phyloP scores from a whole-genome alignment of 495 filamentous ascomycete species.

The Sabuloglossum arenarium region DNA sequence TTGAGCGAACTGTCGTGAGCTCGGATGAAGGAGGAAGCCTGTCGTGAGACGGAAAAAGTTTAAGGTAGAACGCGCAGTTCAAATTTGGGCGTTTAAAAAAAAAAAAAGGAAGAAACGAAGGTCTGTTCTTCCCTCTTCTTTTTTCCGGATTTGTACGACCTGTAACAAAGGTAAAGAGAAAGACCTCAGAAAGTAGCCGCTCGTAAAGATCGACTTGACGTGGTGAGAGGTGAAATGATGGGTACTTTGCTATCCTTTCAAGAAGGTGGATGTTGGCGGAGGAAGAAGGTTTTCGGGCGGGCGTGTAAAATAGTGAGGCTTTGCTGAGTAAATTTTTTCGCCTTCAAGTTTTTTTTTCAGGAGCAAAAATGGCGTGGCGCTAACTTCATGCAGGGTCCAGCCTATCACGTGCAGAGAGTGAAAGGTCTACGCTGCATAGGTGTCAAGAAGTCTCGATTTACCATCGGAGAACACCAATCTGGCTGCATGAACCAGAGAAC shows the following conservation, averaged over 20 bases:
- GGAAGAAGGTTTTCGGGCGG: background rate
- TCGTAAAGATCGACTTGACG: conserved; percentile 1
- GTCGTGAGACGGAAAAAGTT: background rate
- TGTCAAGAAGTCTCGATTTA: no score
- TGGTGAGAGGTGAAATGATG: background rate
- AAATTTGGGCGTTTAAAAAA: background rate
- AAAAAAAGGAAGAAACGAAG: background rate
- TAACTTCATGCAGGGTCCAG: conserved; percentile 1
- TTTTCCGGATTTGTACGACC: background rate
- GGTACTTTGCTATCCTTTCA: background rate
- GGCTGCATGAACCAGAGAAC: background rate
- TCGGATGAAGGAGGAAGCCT: background rate
- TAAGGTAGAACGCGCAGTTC: background rate
- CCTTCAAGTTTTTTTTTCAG: background rate
- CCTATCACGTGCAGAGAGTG: background rate
- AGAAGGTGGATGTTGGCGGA: background rate
- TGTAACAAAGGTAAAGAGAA: background rate
- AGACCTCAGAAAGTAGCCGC: conserved; percentile 2
- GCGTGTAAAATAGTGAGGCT: background rate
- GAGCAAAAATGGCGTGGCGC: background rate
- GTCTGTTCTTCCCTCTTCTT: background rate
- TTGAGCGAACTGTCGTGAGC: background rate
- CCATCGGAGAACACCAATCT: background rate
- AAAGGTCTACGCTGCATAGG: background rate
- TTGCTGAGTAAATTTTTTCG: conserved; percentile 2